Conservation (phyloP, 108 stramenopile genomes). For the Pelagomonas calceolata region DNA sequence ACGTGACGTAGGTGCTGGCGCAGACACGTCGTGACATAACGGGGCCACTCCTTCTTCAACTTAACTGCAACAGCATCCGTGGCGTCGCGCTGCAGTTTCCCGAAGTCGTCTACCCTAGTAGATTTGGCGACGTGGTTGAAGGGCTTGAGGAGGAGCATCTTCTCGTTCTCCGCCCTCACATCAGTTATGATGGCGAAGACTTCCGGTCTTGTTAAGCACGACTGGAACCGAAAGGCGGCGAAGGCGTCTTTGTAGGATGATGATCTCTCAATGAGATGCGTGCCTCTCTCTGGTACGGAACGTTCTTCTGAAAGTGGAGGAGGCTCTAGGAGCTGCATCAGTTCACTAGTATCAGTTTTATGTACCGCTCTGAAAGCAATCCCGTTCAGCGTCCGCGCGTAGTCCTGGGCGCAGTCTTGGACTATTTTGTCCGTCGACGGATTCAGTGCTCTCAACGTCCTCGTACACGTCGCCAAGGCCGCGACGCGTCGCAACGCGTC, state of each 20-base stretch:
- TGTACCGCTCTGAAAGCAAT: slow-evolving; percentile 8
- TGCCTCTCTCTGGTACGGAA: no score
- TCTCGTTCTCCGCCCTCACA: slow-evolving; percentile 11
- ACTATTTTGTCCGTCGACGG: not conserved
- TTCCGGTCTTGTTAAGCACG: slow-evolving; percentile 23
- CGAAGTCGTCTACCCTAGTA: slow-evolving; percentile 32
- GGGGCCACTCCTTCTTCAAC: slow-evolving; percentile 15
- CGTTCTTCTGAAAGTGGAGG: no score
- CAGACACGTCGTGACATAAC: slow-evolving; percentile 11
- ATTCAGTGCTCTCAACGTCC: not conserved
- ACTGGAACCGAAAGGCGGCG: slow-evolving; percentile 22
- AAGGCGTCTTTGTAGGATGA: slow-evolving; percentile 18
- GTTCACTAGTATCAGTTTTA: not conserved
- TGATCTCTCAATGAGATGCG: slow-evolving; percentile 20
- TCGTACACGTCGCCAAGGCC: slow-evolving; percentile 2
- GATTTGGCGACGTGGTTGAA: slow-evolving; percentile 16
- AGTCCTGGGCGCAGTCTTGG: slow-evolving; percentile 15
- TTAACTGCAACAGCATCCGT: slow-evolving; percentile 12
- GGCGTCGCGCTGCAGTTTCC: slow-evolving; percentile 20
- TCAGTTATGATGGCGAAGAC: slow-evolving; percentile 20
- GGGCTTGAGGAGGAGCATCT: not conserved
- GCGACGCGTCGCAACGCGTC: slow-evolving; percentile 18
- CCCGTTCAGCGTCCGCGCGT: slow-evolving; percentile 18
- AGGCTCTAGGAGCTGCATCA: no score
- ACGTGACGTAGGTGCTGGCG: slow-evolving; percentile 34